Evolutionary conservation across 2,329 filamentous ascomycete species (phyloP), one percentile per base, ranked within the genome.

Genomic region (Chaetomium olivaceum): DNA sequence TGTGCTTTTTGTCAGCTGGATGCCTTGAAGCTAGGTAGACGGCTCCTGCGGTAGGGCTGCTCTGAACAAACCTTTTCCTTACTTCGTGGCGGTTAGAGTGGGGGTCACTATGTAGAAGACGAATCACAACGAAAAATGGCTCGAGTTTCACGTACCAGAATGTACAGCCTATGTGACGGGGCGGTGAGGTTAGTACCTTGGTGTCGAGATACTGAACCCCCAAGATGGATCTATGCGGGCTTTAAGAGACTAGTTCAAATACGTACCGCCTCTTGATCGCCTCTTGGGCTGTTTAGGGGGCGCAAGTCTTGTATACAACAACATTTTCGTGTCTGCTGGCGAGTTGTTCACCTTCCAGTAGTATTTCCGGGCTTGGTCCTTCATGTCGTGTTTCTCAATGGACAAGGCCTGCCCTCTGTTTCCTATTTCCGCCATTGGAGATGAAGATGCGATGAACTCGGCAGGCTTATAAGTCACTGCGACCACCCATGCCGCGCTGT

Each of bases 261-360:
- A 81, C 82, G 77, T 76, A 87, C 84, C 84, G 74, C 83, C 81
- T 77, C 85, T 80, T n/a, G 85, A 87, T 63, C 85, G 80, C 72
- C 78, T 82, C 76, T 87, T 88, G 36, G 85, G 85, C 54, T 80
- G 77, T 75, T 86, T 87, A n/a, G 85, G 83, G 56, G 80, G 75
- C 65, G 85, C 85, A 58, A 83, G 76, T 74, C 80, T 81, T n/a
- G 84, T 85, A 73, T 86, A 88, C 54, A 88, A 75, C 71, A 88
- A 76, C 85, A 87, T 87, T 31, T 59, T 67, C 19, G 52, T 11
- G 23, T 62, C 29, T 27, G 19, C 21, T 27, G 7, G 29, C 14
- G 43, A 19, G 9, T n/a, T 52, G 33, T 27, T 27, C 58, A 25
- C 36, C 48, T 25, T 51, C 36, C 2, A 8, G n/a, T 5, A 50